Evolutionary conservation across 441 rosid genomes (phyloP).

Genomic region (Manihot esculenta): DNA sequence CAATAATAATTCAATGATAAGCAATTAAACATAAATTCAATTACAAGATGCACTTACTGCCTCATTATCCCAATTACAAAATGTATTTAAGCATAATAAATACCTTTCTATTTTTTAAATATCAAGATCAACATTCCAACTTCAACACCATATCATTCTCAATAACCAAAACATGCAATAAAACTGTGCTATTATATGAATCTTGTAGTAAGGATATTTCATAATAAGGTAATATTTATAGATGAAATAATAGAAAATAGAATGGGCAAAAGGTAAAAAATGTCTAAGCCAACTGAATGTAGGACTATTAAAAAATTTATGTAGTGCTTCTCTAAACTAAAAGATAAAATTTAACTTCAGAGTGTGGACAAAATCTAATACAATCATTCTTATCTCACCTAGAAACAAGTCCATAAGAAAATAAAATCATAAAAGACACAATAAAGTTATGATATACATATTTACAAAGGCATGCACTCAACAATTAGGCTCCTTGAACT

Average conservation of each 20-base stretch:
- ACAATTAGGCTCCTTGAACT: slow-evolving; percentile 22
- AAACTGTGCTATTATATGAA: slow-evolving; percentile 16
- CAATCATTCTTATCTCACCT: slow-evolving; percentile 33
- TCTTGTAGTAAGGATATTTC: slow-evolving; percentile 49
- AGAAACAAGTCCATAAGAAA: slow-evolving; percentile 23
- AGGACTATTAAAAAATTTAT: slow-evolving; percentile 27
- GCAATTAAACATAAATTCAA: no score
- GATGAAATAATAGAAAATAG: slow-evolving; percentile 32
- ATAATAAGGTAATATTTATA: slow-evolving; percentile 45
- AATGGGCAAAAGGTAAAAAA: slow-evolving; percentile 33
- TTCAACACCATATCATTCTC: not conserved
- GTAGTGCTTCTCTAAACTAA: slow-evolving; percentile 21
- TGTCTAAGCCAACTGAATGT: slow-evolving; percentile 23
- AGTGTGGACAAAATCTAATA: slow-evolving; percentile 25
- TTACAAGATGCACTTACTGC: no score
- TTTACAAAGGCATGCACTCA: slow-evolving; percentile 46
- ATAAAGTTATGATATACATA: slow-evolving; percentile 47
- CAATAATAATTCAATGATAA: no score
- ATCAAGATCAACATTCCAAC: not conserved
- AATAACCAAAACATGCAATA: not conserved
- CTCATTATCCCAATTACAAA: no score
- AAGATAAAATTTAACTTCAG: slow-evolving; percentile 11
- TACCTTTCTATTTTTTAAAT: no score
- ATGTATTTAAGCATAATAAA: no score
- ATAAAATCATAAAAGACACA: slow-evolving; percentile 26